Percentiles rank a stretch among this genome's conserved stretches.
phyloP scores from a whole-genome alignment of 306 rosid genomes.

The Purshia tridentata region DNA sequence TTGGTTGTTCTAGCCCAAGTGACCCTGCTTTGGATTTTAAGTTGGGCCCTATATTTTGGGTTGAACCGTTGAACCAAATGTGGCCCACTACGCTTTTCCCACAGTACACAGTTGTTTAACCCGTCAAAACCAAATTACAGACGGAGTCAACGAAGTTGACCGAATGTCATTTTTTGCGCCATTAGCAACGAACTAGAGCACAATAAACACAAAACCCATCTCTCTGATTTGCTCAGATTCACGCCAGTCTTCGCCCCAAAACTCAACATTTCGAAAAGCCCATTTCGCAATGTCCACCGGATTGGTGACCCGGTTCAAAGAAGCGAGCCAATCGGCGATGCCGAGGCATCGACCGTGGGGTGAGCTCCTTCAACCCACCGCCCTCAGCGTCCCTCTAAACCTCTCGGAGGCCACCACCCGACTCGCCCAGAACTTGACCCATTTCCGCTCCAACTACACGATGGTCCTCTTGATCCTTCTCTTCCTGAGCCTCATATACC shows the following conservation, averaged over 20 bases:
- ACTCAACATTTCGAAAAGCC: neutral
- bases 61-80: neutral
- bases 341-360: slow-evolving; percentile 61
- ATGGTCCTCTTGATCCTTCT: slow-evolving; percentile 34
- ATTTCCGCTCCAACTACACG: slow-evolving; percentile 62
- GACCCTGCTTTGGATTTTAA: fast-evolving
- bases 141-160: neutral
- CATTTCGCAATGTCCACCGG: slow-evolving; percentile 29
- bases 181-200: neutral
- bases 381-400: slow-evolving; percentile 47
- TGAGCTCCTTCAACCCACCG: slow-evolving; percentile 37
- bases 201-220: neutral
- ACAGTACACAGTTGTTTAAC: neutral
- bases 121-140: neutral
- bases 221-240: neutral
- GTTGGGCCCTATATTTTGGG: neutral
- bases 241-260: neutral
- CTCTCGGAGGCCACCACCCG: slow-evolving; percentile 52
- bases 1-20: neutral
- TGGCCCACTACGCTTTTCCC: neutral
- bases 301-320: slow-evolving; percentile 32
- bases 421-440: slow-evolving; percentile 44
- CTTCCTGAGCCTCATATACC: slow-evolving; percentile 51
- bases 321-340: slow-evolving; percentile 32
- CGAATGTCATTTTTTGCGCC: neutral